Evolutionary conservation across 1,284 basidiomycete genomes (phyloP).

Genomic region (Laetiporus sulphureus): DNA sequence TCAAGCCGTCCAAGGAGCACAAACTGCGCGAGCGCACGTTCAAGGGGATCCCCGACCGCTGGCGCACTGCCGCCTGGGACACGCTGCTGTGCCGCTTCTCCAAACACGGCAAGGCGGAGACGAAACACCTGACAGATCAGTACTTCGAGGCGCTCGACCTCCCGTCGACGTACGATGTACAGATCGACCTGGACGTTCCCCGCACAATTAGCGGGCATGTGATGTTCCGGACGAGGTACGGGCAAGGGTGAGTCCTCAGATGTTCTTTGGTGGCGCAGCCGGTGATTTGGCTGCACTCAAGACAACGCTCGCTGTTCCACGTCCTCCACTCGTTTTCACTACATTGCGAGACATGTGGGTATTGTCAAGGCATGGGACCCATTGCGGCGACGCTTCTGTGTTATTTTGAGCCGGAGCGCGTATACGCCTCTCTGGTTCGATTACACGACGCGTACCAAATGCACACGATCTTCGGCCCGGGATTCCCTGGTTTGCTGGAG

Average conservation of each 20-base stretch:
- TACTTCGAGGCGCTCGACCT: slow-evolving; percentile 67
- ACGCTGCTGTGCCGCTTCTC: slow-evolving; percentile 56
- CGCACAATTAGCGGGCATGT: slow-evolving; percentile 94
- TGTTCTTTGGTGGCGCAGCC: slow-evolving; percentile 5
- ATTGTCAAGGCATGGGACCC: slow-evolving; percentile 99
- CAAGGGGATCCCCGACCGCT: slow-evolving; percentile 96
- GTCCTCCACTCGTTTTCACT: slow-evolving; percentile 92
- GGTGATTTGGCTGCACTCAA: slow-evolving; percentile 25
- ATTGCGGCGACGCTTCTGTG: slow-evolving; percentile 93
- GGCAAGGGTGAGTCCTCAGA: slow-evolving; percentile 64
- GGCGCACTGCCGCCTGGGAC: slow-evolving; percentile 92
- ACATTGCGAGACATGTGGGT: slow-evolving; percentile 83
- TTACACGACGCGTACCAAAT: slow-evolving; percentile 87
- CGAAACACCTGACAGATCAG: slow-evolving; percentile 38
- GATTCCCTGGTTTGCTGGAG: slow-evolving; percentile 94
- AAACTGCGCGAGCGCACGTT: slow-evolving; percentile 75
- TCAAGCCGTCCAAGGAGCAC: slow-evolving; percentile 54
- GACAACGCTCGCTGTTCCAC: slow-evolving; percentile 91
- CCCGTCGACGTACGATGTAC: slow-evolving; percentile 87
- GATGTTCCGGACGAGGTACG: slow-evolving; percentile 93
- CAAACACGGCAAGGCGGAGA: slow-evolving; percentile 35
- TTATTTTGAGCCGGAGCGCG: slow-evolving; percentile 87
- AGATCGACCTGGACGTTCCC: slow-evolving; percentile 98
- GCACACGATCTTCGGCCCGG: slow-evolving; percentile 87
- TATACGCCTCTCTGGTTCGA: slow-evolving; percentile 78